Evolutionary conservation across 2,329 filamentous ascomycete genomes (phyloP), one percentile per base, ranked within the genome.

Genomic region (Lomentospora prolificans): DNA sequence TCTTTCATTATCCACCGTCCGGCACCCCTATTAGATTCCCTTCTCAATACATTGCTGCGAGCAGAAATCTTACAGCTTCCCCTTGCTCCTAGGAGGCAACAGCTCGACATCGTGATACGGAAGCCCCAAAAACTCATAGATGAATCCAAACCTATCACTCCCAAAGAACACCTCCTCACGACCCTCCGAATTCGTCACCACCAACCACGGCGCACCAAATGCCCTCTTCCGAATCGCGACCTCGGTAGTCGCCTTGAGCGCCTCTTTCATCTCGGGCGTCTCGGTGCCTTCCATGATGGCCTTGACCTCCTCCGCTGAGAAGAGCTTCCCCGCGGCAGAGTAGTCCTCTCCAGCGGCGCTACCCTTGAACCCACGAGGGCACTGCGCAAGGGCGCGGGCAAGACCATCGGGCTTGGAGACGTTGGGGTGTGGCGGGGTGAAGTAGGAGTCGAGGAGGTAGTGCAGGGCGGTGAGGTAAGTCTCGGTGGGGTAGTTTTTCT

Each of bases 151-250:
- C 80, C 82, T 73, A 69, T 91, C 87, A 69, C 86, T 90, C 2
- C 87, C 87, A 68, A 91, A 91, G 66, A 90, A 89, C 0, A 84
- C 80, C 70, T 87, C 83, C 51, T 75, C 75, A 56, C 75, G 67
- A 0, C 84, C 85, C 59, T 77, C 67, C 1, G 64, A 66, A 61
- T 86, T 81, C 17, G 73, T 76, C 3, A 84, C 87, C 78, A 82
- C 84, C 58, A 88, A 74, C 87, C 88, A 92, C 1, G 89, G 89
- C 52, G 82, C 81, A 0, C 89, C 89, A 67, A 88, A 92, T 0
- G 87, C 88, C 0, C 87, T 88, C 52, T 71, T 72, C 36, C 80
- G 77, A 14, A 89, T 66, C 0, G 80, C 85, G 60, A 76, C 75
- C 58, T 80, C 74, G 17, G 87, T 90, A 46, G 76, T 76, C 4